phyloP scores from a whole-genome alignment of 2,329 filamentous ascomycete species.

The Arthrobotrys conoides region DNA sequence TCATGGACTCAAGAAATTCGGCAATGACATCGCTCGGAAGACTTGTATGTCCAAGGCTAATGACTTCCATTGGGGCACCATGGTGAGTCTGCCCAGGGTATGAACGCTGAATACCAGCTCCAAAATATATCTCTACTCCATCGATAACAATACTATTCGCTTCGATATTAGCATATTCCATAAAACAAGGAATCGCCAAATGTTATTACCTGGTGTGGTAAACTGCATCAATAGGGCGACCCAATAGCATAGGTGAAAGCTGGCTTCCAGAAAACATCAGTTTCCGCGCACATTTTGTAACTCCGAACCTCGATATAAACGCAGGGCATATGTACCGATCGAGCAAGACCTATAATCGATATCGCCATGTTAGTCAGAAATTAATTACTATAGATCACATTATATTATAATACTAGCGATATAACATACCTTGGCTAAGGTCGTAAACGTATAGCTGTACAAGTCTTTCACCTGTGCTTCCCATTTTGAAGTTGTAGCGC shows the following conservation, averaged over 20 bases:
- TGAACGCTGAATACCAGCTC: conserved; percentile 86
- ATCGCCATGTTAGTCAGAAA: conserved; percentile 47
- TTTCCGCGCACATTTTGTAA: conserved; percentile 16
- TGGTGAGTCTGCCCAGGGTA: conserved; percentile 87
- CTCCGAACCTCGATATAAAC: neutral
- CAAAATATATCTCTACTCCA: conserved; percentile 80
- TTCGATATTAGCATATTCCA: neutral
- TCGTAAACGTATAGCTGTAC: conserved; percentile 85
- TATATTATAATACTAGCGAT: conserved; percentile 65
- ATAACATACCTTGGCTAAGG: conserved; percentile 73
- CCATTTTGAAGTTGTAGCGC: conserved; percentile 27
- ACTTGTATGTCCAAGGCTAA: conserved; percentile 81
- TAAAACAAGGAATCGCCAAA: neutral
- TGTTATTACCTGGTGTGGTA: conserved; percentile 83
- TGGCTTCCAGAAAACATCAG: conserved; percentile 65
- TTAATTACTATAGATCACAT: no score
- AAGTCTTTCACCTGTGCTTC: conserved; percentile 52
- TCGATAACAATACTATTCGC: conserved; percentile 77
- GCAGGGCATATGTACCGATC: conserved; percentile 17
- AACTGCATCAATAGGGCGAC: conserved; percentile 85
- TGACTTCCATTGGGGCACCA: conserved; percentile 82
- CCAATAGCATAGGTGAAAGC: conserved; percentile 74
- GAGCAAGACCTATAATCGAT: conserved; percentile 42
- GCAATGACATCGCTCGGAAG: conserved; percentile 84
- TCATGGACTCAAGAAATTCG: conserved; percentile 88